These are phyloP conservation scores for Orbilia oligospora DNA, from an alignment of 2,329 filamentous ascomycete genomes.

Conservation along the genomic window DNA sequence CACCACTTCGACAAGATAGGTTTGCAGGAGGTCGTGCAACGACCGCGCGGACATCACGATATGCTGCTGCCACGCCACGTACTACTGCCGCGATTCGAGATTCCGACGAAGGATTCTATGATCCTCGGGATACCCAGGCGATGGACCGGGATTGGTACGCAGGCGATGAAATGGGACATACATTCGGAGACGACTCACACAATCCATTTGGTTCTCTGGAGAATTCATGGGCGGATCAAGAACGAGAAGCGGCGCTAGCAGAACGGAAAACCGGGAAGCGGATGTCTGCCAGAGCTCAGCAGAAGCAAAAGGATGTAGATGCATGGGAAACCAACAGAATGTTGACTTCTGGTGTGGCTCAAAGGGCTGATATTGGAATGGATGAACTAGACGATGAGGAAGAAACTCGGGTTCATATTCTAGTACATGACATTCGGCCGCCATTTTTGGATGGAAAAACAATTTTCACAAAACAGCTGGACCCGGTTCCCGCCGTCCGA, in stretches of 20 bases:
- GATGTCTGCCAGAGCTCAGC: constrained; percentile 80
- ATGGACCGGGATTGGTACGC: constrained; percentile 95
- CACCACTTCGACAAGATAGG: constrained; percentile 62
- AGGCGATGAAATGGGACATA: constrained; percentile 86
- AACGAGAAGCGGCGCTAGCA: constrained; percentile 79
- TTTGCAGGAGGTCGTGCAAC: constrained; percentile 63
- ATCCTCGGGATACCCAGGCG: constrained; percentile 76
- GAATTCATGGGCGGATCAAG: constrained; percentile 80
- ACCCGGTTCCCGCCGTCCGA: constrained; percentile 91
- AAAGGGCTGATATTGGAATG: constrained; percentile 82
- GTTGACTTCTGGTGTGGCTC: constrained; percentile 95
- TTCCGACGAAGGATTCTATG: constrained; percentile 61
- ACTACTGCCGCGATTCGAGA: constrained; percentile 62
- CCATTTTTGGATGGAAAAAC: constrained; percentile 95
- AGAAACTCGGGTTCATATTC: constrained; percentile 85
- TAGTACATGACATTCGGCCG: constrained; percentile 93
- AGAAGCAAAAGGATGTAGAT: constrained; percentile 94
- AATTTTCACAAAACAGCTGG: constrained; percentile 96
- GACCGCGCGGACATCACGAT: constrained; percentile 62
- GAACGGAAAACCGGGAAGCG: constrained; percentile 84
- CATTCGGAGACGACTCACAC: constrained; percentile 91
- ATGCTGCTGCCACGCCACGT: constrained; percentile 63
- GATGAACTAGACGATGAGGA: constrained; percentile 95
- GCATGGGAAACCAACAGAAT: constrained; percentile 99
- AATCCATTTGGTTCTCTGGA: constrained; percentile 88